Base-by-base conservation (phyloP, 352 stramenopile genomes). In the Pelagophyceae sp. region DNA sequence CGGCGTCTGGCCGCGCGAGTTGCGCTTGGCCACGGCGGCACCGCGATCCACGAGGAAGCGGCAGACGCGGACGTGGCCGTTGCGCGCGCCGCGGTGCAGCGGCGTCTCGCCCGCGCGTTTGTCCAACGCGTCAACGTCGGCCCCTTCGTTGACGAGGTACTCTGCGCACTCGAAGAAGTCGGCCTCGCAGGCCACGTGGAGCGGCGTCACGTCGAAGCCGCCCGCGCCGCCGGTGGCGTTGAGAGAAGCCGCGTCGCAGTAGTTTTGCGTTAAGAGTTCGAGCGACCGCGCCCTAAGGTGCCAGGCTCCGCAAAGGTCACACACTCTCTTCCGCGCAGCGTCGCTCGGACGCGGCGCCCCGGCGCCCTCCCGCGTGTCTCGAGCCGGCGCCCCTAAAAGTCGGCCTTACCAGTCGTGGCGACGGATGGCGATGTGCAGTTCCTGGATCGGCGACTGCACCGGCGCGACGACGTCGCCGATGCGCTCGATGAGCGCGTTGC, bases 391-490 rank as follows among this genome's bases (percentile, higher is more conserved):
- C n/a, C n/a, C n/a, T n/a, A 54, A 54, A 54, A 54, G 45, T 54
- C 45, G 58, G 23, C 29, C n/a, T n/a, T n/a, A n/a, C 63, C 63
- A 72, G 63, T 72, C 63, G 63, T 72, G 63, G 6, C 27, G 6
- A 1, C 63, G 63, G 35, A 72, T 72, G 6, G 63, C 63, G 63
- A 72, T 72, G 6, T 50, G 63, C 6, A 72, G 29, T n/a, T 51
- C 67, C 11, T 74, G 67, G 15, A 20, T 17, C 11, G 67, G 33
- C 35, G 35, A 50, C 29, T 51, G 15, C 17, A 74, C 38, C 67
- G 67, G 67, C 67, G 67, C 67, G 33, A 74, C 67, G 35, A 74
- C 67, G 35, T 58, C 38, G 23, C 67, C 67, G 3, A 74, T 54
- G 15, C n/a, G 33, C 67, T 74, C 35, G 35, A 74, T 50, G 38